Evolutionary conservation across 2,329 filamentous ascomycete genomes (phyloP), one percentile per base, ranked within the genome.

Genomic region (Coleophoma crateriformis): DNA sequence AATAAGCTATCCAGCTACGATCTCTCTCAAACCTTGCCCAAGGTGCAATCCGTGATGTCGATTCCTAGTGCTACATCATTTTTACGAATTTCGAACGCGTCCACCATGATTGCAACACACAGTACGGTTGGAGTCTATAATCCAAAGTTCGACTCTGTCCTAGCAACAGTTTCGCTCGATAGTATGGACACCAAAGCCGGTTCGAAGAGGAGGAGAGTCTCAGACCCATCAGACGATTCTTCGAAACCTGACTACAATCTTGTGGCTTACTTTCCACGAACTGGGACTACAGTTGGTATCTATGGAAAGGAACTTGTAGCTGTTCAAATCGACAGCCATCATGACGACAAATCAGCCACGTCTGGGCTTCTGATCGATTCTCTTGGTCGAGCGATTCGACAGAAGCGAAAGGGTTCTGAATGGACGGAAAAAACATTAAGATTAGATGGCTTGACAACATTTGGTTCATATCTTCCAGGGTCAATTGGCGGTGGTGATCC

Each of bases 291-390:
- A 4, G 76, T 89, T 17, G 85, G 80, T 3, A 68, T 90, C 7
- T 67, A 77, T n/a, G 80, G 80, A 33, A 77, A 78, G 40, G 75
- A 81, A 41, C 69, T 92, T 33, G 71, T 89, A 14, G 85, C 81
- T 1, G 74, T 90, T 46, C 86, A 90, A 59, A 69, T 86, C n/a
- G 81, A 85, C 60, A 76, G 78, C 2, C 81, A 81, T 1, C 76
- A 75, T n/a, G 72, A 73, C 51, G 77, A 73, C 54, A 77, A 79
- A 65, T 72, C 77, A 35, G 77, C 77, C 37, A 70, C 72, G 1
- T 76, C 81, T 46, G 84, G 85, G 8, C 71, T 88, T 7, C 69
- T 91, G 22, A 85, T 88, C 33, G 86, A 91, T 61, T 86, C 87
- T 0, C 80, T 91, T 48, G 85, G 86, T 2, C 84, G 84, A 52